Evolutionary conservation across 108 stramenopile species (phyloP), one percentile per base, ranked within the genome.

Genomic region (Nannochloropsis oceanica): DNA sequence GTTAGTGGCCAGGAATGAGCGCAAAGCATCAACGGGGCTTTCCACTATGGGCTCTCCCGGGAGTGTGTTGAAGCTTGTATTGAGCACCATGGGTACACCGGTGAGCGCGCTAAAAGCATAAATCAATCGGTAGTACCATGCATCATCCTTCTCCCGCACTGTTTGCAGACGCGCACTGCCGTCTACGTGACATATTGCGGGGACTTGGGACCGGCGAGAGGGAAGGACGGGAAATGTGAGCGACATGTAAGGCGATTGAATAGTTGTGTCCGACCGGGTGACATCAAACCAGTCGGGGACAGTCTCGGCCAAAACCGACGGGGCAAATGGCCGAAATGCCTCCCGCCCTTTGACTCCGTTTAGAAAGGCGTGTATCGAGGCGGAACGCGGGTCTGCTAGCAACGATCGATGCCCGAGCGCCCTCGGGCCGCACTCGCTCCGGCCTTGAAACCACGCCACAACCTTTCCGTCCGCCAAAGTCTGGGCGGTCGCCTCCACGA

Each of bases 111-210:
- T 93, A 89, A 97, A 97, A 27, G 92, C 92, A 43, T 88, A 82
- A 80, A 98, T 95, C 46, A 98, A 87, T 42, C 90, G 88, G 87
- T 96, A 93, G 83, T 96, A 98, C 20, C 93, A 84, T 14, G 79
- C 80, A 44, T 85, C 79, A 27, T 84, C 86, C 12, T 83, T 86
- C 83, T 25, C 8, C 12, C 43, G 79, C 25, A 98, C 96, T 43
- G 96, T 97, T 89, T 97, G 97, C 46, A 97, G 89, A 44, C 97
- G 93, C 12, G 96, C 95, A 9, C 95, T 95, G 0, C 95, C 95
- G 89, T 98, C 97, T 8, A 97, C 95, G 89, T 98, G 97, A 27
- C 94, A 95, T 11, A 97, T 95, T 26, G 96, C 96, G 10, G 96
- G 96, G 43, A 97, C 94, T 80, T 86, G 43, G 0, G 79, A 86